Conservation (phyloP, 2,329 filamentous ascomycete genomes). For the Balansia obtecta region DNA sequence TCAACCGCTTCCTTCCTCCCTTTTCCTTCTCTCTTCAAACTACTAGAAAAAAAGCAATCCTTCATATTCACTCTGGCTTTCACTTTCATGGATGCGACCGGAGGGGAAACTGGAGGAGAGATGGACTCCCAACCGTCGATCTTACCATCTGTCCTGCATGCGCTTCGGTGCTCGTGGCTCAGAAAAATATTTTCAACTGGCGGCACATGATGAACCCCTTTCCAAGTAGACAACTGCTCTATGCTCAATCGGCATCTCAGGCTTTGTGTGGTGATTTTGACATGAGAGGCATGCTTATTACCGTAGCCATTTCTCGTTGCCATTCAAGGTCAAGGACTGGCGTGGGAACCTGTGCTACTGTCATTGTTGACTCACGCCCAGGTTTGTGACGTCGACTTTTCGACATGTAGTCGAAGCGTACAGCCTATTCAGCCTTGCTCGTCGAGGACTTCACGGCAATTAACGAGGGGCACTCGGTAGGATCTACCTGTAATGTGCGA, state of each 20-base stretch:
- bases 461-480: too few relatives aligned
- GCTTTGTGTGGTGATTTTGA: too few relatives aligned
- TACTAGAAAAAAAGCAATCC: slow-evolving; percentile 35
- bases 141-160: slow-evolving; percentile 36
- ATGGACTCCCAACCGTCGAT: slow-evolving; percentile 29
- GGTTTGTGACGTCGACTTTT: background rate
- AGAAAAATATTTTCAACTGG: slow-evolving; percentile 21
- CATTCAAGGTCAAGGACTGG: too few relatives aligned
- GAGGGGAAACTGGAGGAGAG: slow-evolving; percentile 67
- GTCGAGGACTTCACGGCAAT: background rate
- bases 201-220: slow-evolving; percentile 18
- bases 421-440: background rate
- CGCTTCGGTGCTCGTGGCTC: slow-evolving; percentile 20
- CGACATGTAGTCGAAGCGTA: background rate
- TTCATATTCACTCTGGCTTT: slow-evolving; percentile 60
- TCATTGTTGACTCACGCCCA: background rate
- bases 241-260: too few relatives aligned
- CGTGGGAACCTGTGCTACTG: background rate
- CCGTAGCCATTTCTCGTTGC: too few relatives aligned
- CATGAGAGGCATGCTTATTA: too few relatives aligned
- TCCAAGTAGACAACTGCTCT: background rate
- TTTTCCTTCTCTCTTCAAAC: slow-evolving; percentile 22
- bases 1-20: slow-evolving; percentile 4
- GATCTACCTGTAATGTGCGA: too few relatives aligned
- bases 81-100: slow-evolving; percentile 38